Conservation (phyloP, 805 yeast genomes). For the Teunomyces funiuensis region DNA sequence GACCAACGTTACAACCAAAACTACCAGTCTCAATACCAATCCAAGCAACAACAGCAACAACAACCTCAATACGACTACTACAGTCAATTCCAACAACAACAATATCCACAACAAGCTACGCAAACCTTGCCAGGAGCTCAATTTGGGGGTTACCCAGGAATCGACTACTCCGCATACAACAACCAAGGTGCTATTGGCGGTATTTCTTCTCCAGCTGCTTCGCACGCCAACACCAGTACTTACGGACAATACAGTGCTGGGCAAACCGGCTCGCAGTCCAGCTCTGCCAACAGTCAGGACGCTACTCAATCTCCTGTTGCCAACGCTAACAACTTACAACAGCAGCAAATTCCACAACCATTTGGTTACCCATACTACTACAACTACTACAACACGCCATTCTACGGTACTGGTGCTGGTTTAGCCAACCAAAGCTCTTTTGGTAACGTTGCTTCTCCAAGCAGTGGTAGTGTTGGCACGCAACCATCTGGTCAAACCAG, state of each 20-base stretch:
- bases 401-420: slow-evolving; percentile 34
- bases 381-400: slow-evolving; percentile 43
- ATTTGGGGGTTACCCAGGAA: slow-evolving; percentile 45
- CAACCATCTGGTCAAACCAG: slow-evolving; percentile 7
- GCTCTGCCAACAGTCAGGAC: slow-evolving; percentile 17
- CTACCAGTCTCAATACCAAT: slow-evolving; percentile 9
- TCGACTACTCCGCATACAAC: slow-evolving; percentile 41
- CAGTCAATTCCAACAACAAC: slow-evolving; percentile 39
- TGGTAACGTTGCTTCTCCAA: slow-evolving; percentile 15
- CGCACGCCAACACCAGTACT: slow-evolving; percentile 24
- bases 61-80: slow-evolving; percentile 32
- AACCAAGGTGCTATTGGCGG: slow-evolving; percentile 32
- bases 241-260: slow-evolving; percentile 21
- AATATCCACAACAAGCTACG: slow-evolving; percentile 41
- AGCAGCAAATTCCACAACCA: slow-evolving; percentile 30
- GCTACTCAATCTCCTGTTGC: slow-evolving; percentile 24
- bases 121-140: slow-evolving; percentile 41
- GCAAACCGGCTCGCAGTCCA: slow-evolving; percentile 16
- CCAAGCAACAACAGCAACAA: slow-evolving; percentile 12
- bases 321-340: slow-evolving; percentile 27
- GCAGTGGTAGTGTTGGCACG: slow-evolving; percentile 12
- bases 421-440: slow-evolving; percentile 22
- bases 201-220: slow-evolving; percentile 27
- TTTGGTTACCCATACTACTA: slow-evolving; percentile 45
- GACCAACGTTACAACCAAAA: slow-evolving; percentile 11